Conservation (phyloP, 768 basidiomycete genomes). For the Cystobasidium ongulense region DNA sequence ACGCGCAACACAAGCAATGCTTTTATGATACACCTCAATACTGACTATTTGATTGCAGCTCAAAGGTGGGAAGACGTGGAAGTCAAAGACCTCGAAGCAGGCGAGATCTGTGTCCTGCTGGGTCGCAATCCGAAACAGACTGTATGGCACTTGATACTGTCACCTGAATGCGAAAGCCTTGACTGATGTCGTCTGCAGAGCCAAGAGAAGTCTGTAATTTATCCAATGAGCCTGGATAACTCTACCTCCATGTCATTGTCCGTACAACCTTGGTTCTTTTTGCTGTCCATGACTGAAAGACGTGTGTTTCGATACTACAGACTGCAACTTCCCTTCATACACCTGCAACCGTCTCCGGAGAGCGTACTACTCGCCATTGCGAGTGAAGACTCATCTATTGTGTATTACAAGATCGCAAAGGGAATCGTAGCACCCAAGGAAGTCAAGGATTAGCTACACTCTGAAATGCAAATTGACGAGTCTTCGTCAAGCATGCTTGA, state of each 20-base stretch:
- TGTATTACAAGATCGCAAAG: conserved; percentile 71
- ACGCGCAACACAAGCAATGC: background rate
- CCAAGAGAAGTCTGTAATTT: background rate
- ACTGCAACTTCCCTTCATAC: conserved; percentile 24
- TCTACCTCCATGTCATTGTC: background rate
- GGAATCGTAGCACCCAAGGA: conserved; percentile 53
- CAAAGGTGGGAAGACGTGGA: conserved; percentile 65
- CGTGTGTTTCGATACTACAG: background rate
- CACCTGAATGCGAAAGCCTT: background rate
- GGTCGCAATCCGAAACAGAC: conserved; percentile 51
- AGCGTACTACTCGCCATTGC: conserved; percentile 64
- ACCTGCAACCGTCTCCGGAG: conserved; percentile 48
- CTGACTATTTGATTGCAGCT: conserved; percentile 47
- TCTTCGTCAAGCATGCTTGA: no score
- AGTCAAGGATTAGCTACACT: conserved; percentile 19
- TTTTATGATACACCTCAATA: background rate
- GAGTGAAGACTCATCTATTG: conserved; percentile 68
- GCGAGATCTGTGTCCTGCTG: conserved; percentile 55
- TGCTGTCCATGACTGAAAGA: background rate
- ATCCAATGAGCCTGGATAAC: background rate
- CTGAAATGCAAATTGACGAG: no score
- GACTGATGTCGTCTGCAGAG: background rate
- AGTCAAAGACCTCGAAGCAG: conserved; percentile 55
- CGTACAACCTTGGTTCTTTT: background rate
- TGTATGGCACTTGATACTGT: background rate